Evolutionary conservation across 805 yeast genomes (phyloP).

Genomic region (Candida gorgasii): DNA sequence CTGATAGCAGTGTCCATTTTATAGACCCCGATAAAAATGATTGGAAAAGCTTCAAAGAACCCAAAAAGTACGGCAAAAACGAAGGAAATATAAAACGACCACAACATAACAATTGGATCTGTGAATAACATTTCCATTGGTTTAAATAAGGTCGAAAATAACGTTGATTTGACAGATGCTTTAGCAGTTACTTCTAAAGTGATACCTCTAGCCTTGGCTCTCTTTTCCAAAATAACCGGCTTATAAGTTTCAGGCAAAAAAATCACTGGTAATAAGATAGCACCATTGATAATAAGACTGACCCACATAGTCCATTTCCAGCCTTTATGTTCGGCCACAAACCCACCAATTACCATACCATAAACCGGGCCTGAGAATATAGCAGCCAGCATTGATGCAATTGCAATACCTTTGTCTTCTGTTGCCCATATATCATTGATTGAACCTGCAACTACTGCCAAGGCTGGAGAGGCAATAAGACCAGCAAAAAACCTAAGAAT

Average conservation of each 20-base stretch:
- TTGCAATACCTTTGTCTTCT: conserved; percentile 61
- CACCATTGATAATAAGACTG: conserved; percentile 65
- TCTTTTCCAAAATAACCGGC: conserved; percentile 55
- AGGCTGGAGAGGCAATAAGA: conserved; percentile 74
- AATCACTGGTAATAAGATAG: conserved; percentile 51
- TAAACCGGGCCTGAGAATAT: conserved; percentile 81
- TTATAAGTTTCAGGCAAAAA: conserved; percentile 75
- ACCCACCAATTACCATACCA: conserved; percentile 76
- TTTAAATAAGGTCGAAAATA: conserved; percentile 53
- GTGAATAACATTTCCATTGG: conserved; percentile 68
- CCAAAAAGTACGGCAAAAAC: conserved; percentile 78
- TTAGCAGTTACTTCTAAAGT: conserved; percentile 39
- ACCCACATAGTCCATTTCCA: conserved; percentile 73
- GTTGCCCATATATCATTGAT: conserved; percentile 71
- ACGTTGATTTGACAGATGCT: conserved; percentile 42
- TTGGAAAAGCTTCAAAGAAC: conserved; percentile 77
- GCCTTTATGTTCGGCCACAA: conserved; percentile 62
- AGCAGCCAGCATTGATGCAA: conserved; percentile 74
- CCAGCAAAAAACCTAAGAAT: conserved; percentile 77
- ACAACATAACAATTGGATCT: conserved; percentile 74
- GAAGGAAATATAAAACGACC: conserved; percentile 70
- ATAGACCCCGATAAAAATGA: conserved; percentile 68
- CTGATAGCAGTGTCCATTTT: conserved; percentile 59
- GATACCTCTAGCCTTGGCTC: conserved; percentile 64
- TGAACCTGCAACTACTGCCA: conserved; percentile 85